phyloP scores from a whole-genome alignment of 2,329 filamentous ascomycete species.

The Apiospora arundinis region DNA sequence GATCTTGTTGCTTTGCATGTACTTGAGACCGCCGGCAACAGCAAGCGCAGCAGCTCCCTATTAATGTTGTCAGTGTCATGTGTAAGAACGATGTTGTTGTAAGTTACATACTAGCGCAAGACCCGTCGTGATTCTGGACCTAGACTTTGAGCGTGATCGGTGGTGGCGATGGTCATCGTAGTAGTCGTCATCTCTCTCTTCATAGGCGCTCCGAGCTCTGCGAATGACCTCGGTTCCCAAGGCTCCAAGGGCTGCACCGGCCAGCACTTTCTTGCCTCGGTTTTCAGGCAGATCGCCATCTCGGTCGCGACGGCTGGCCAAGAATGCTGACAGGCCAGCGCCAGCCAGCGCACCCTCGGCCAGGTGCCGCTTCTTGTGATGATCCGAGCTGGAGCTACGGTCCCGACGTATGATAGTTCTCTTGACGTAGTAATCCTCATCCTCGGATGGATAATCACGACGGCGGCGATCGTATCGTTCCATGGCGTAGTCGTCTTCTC shows the following conservation, averaged over 20 bases:
- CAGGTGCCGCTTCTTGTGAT: constrained; percentile 63
- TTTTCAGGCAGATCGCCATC: constrained; percentile 57
- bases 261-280: constrained; percentile 63
- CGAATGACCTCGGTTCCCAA: constrained; percentile 66
- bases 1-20: constrained; percentile 64
- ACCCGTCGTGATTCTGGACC: constrained; percentile 61
- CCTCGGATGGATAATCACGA: constrained; percentile 47
- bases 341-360: constrained; percentile 71
- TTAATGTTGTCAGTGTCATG: not conserved
- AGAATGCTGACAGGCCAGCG: constrained; percentile 65
- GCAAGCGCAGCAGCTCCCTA: constrained; percentile 64
- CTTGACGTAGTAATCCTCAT: constrained; percentile 54
- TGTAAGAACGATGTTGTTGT: not conserved
- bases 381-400: constrained; percentile 55
- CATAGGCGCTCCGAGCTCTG: constrained; percentile 66
- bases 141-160: constrained; percentile 45
- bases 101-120: constrained; percentile 58
- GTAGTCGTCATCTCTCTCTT: constrained; percentile 54
- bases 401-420: constrained; percentile 56
- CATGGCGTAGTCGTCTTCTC: constrained; percentile 43
- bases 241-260: constrained; percentile 67
- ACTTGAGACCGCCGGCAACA: constrained; percentile 69
- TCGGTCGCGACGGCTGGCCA: constrained; percentile 59
- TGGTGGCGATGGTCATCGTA: constrained; percentile 44
- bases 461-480: constrained; percentile 40